Evolutionary conservation across 2,329 filamentous ascomycete species (phyloP), one percentile per base, ranked within the genome.

Genomic region (Helotiales sp.): DNA sequence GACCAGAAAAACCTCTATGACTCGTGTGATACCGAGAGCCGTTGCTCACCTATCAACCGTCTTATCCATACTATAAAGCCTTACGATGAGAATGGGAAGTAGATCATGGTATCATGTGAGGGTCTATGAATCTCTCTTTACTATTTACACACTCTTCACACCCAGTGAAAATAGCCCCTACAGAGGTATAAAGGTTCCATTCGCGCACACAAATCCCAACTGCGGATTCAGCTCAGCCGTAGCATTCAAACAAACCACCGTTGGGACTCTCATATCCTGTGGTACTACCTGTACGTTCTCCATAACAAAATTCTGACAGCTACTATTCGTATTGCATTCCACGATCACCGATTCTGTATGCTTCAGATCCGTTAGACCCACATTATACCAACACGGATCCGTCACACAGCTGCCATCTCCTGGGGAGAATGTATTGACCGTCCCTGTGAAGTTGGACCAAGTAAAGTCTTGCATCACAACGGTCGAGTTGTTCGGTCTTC

Each of bases 301-400:
- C 19, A 70, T 53, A n/a, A 46, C 57, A 48, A 75, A 74, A 54
- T 72, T 68, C 54, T 67, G 66, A 65, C 75, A 77, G 2, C 73
- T 76, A 4, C 60, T 65, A 9, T 71, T 63, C 2, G 73, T 75
- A 56, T 75, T 75, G 58, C 76, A 77, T 58, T 77, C 73, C 22
- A 78, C 64, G 33, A 78, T 72, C 33, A 76, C 65, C 9, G 72
- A 70, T 57, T 77, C 75, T 1, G 72, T 77, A 49, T 76, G 74
- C 8, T 70, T 70, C 25, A 76, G 63, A 30, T 72, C 65, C 0
- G 71, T 66, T 1, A 77, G 65, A 2, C 75, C 75, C 7, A 62
- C 65, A 53, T 77, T 63, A 59, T 78, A 78, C 75, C 76, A 78
- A 63, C 75, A 78, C 3, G 75, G 76, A 55, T 76, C 64, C 0